phyloP scores from a whole-genome alignment of 192 early-diverging fungal species.

The Umbelopsis isabellina region DNA sequence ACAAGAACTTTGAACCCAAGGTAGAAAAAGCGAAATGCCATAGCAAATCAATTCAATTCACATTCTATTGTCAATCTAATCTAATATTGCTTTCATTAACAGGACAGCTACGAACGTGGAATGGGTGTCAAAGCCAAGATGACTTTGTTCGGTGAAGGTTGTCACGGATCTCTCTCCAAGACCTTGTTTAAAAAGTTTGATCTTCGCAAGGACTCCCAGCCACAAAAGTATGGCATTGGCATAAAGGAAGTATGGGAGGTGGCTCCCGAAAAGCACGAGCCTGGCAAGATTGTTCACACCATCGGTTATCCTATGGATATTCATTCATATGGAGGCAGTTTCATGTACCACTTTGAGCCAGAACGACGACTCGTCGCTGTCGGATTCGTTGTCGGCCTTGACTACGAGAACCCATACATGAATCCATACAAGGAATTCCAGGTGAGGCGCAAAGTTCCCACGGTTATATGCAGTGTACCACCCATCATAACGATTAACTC shows the following conservation, averaged over 20 bases:
- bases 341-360: conserved; percentile 92
- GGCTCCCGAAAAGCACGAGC: conserved; percentile 78
- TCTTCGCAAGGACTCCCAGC: conserved; percentile 82
- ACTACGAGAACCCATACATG: conserved; percentile 95
- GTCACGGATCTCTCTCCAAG: conserved; percentile 96
- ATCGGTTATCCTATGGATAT: conserved; percentile 92
- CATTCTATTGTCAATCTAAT: conserved; percentile 19
- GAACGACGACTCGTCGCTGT: conserved; percentile 80
- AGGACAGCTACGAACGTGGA: conserved; percentile 87
- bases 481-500: not conserved
- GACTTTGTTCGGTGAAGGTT: conserved; percentile 97
- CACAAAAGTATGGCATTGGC: conserved; percentile 95
- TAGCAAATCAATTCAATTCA: not conserved
- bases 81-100: not conserved
- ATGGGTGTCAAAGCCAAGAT: conserved; percentile 95
- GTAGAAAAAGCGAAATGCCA: conserved; percentile 12
- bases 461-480: not conserved
- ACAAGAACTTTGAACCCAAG: conserved; percentile 85
- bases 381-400: conserved; percentile 90
- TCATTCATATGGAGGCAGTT: conserved; percentile 91
- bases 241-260: conserved; percentile 99
- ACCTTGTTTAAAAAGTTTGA: conserved; percentile 85
- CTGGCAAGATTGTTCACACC: conserved; percentile 84
- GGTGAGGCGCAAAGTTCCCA: conserved; percentile 23
- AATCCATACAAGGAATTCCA: conserved; percentile 96